These are phyloP conservation scores for Setaria viridis DNA, from an alignment of 202 grass and related monocot genomes.

Conservation along the genomic window DNA sequence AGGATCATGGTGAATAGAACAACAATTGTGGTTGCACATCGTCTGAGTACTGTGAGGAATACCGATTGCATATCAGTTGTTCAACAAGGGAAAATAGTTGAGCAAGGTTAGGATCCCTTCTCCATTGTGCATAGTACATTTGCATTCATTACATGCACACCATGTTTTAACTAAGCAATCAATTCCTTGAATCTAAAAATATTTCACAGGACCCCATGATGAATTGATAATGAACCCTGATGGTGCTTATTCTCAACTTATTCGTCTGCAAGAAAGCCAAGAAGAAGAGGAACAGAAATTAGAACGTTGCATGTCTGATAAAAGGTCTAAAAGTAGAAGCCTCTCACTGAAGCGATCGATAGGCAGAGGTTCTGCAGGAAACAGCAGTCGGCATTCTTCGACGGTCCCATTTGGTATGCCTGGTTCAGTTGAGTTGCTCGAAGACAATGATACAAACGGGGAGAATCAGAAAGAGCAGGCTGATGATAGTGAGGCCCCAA, in stretches of 20 bases:
- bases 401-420: conserved; percentile 49
- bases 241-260: conserved; percentile 86
- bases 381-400: conserved; percentile 70
- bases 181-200: conserved; percentile 33
- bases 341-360: conserved; percentile 67
- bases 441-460: conserved; percentile 38
- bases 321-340: conserved; percentile 69
- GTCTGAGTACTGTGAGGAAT: conserved; percentile 81
- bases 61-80: conserved; percentile 84
- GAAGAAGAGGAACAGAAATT: conserved; percentile 57
- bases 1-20: conserved; percentile 86
- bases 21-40: conserved; percentile 87
- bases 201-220: conserved; percentile 64
- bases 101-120: conserved; percentile 70
- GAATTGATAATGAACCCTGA: conserved; percentile 62
- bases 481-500: conserved; percentile 46
- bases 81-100: conserved; percentile 83
- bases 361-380: conserved; percentile 61
- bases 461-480: conserved; percentile 29
- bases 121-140: conserved; percentile 6
- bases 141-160: conserved; percentile 19
- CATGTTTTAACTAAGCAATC: conserved; percentile 18
- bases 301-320: conserved; percentile 33
- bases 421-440: conserved; percentile 49
- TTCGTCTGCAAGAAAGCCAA: conserved; percentile 67